Conservation (phyloP, 306 rosid species). For the Gleditsia sinensis region DNA sequence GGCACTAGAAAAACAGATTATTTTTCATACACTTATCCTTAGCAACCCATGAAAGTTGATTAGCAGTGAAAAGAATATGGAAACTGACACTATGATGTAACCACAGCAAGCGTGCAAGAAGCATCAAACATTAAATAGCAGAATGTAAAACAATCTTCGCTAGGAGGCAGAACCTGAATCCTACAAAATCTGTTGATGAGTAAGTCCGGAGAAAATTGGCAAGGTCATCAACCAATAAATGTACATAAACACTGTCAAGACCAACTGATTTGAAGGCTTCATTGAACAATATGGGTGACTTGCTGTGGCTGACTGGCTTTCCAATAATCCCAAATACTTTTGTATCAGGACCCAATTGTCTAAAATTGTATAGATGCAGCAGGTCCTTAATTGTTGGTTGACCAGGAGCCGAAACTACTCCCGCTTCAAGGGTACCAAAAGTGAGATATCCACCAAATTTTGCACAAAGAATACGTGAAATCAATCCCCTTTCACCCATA, state of each 20-base stretch:
- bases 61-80: conserved; percentile 21
- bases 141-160: conserved; percentile 23
- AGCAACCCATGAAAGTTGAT: conserved; percentile 27
- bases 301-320: conserved; percentile 92
- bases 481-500: conserved; percentile 89
- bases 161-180: conserved; percentile 76
- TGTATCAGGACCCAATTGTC: conserved; percentile 68
- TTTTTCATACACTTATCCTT: background rate
- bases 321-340: conserved; percentile 90
- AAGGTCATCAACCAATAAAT: conserved; percentile 81
- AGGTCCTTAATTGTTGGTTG: conserved; percentile 89
- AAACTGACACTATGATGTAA: conserved; percentile 10
- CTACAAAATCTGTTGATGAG: conserved; percentile 77
- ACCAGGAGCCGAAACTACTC: conserved; percentile 93
- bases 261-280: conserved; percentile 79
- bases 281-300: conserved; percentile 74
- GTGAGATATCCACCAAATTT: conserved; percentile 93
- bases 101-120: conserved; percentile 23
- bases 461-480: conserved; percentile 81
- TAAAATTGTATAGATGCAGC: conserved; percentile 68
- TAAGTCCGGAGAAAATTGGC: conserved; percentile 73
- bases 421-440: conserved; percentile 77
- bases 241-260: conserved; percentile 72
- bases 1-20: conserved; percentile 9
- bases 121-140: conserved; percentile 23